Evolutionary conservation across 1,139 yeast species (phyloP).

Genomic region (Yueomyces sp.): DNA sequence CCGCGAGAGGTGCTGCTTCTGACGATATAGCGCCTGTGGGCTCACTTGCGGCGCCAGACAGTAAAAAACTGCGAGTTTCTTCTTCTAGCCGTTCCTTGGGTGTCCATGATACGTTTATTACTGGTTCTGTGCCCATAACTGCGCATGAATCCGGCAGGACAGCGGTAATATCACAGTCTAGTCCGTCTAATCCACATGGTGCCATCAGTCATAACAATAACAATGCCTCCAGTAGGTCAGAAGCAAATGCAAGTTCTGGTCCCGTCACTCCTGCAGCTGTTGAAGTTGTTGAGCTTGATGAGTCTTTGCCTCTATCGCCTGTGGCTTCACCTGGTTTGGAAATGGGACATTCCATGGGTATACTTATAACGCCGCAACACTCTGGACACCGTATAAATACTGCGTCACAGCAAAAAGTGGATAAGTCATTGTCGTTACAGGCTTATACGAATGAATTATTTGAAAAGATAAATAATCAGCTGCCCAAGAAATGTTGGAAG

Average conservation of each 20-base stretch:
- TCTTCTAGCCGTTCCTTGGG: no score
- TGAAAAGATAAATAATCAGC: constrained; percentile 7
- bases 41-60: not conserved
- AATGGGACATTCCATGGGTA: constrained; percentile 5
- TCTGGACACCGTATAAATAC: not conserved
- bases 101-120: no score
- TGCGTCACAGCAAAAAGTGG: not conserved
- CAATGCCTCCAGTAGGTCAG: no score
- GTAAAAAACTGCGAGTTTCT: not conserved
- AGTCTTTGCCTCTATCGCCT: constrained; percentile 16
- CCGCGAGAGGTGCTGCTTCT: no score
- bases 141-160: no score
- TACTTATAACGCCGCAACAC: not conserved
- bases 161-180: no score
- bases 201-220: no score
- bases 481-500: constrained; percentile 11
- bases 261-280: not conserved
- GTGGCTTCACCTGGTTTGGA: constrained; percentile 14
- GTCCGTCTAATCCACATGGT: no score
- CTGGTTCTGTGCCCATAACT: no score
- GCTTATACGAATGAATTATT: constrained; percentile 7
- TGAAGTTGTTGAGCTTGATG: constrained; percentile 6
- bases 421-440: constrained; percentile 3
- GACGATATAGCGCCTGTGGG: no score
- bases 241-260: not conserved